Base-by-base conservation (phyloP, 805 yeast genomes). In the Spathaspora arborariae region DNA sequence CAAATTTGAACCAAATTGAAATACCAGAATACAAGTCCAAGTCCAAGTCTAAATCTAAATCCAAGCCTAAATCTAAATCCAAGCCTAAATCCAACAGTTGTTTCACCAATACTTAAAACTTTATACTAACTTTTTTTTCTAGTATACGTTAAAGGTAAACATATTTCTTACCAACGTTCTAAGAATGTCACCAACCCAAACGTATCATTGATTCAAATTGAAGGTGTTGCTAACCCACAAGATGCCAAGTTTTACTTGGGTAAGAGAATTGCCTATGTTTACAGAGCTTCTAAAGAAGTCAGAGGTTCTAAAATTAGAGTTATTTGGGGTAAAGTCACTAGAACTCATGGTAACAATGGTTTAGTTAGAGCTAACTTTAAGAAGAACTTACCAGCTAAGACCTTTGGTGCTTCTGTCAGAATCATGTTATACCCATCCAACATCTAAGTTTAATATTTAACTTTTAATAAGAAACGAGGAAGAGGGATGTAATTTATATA, bases 81-180 rank as follows among this genome's bases (percentile, higher is more conserved):
- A 22, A 22, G 26, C 9, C 26, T 22, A 22, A 7, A 22, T 22
- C 26, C 9, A 22, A 20, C 19, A 9, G 15, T 42, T 34, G 9
- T 20, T 20, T 39, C 20, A 38, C 41, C 30, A 18, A 15, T 16
- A 4, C 11, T 35, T 8, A 4, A 35, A 16, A 16, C n/a, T 7
- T 16, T 40, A 27, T 67, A 69, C 75, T 68, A 68, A 68, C 74
- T 56, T 39, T 59, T 34, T 41, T 5, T 58, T 56, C 55, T 72
- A 88, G 95, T 94, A 81, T 94, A 94, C 97, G 98, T 94, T 80
- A 94, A 92, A 85, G 99, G 98, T 81, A 94, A 92, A 85, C 99
- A 94, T 87, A 75, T 94, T 73, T 91, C 97, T 68, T 94, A 92
- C 96, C 98, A 94, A 84, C 95, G 99, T 82, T 90, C 97, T 67